Evolutionary conservation across 2,329 filamentous ascomycete species (phyloP).

Genomic region (Ascochyta fabae): DNA sequence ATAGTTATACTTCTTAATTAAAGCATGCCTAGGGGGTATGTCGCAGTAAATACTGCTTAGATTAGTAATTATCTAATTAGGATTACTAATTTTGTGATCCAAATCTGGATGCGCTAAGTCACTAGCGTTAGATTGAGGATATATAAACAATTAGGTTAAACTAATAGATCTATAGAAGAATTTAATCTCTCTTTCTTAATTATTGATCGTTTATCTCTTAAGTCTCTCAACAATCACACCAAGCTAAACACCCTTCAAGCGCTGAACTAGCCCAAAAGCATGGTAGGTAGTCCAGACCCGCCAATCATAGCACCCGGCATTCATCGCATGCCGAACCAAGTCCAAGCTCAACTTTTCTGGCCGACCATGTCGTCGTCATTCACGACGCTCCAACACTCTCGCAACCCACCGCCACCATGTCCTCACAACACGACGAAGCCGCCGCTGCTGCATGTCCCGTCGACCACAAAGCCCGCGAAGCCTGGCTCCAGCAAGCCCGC

Average conservation of each 20-base stretch:
- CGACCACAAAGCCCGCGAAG: conserved; percentile 85
- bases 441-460: conserved; percentile 71
- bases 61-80: too few relatives aligned
- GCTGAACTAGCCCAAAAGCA: conserved; percentile 19
- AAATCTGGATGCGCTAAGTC: too few relatives aligned
- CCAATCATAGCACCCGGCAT: conserved; percentile 29
- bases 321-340: conserved; percentile 22
- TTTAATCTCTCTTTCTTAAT: too few relatives aligned
- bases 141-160: too few relatives aligned
- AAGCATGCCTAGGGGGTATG: too few relatives aligned
- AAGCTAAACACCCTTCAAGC: conserved; percentile 16
- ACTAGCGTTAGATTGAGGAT: too few relatives aligned
- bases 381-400: background rate
- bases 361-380: conserved; percentile 26
- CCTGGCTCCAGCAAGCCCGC: conserved; percentile 79
- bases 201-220: too few relatives aligned
- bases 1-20: too few relatives aligned
- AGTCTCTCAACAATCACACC: too few relatives aligned
- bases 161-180: too few relatives aligned
- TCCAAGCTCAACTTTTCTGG: conserved; percentile 35
- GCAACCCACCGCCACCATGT: conserved; percentile 25
- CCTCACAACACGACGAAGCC: conserved; percentile 39
- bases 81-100: too few relatives aligned
- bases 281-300: conserved; percentile 8
- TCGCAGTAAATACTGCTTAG: too few relatives aligned